Percentiles rank a stretch among this genome's conserved stretches.
Conservation (phyloP, 2,329 filamentous ascomycete species). For the Niveomyces coronatus region DNA sequence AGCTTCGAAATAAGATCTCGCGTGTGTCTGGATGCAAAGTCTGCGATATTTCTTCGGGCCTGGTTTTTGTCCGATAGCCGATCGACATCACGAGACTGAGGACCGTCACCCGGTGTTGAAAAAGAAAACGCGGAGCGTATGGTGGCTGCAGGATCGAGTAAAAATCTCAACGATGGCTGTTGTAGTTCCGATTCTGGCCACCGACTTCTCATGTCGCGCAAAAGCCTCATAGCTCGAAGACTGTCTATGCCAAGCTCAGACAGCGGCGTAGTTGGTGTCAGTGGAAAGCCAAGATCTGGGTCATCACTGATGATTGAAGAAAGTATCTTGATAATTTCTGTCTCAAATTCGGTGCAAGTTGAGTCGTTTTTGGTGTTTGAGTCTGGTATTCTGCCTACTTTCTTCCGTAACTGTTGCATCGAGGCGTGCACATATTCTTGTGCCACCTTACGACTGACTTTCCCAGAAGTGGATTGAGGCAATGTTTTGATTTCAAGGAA, state of each 20-base stretch:
- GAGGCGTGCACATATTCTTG: constrained; percentile 4
- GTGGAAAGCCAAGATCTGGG: no score
- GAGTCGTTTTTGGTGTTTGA: no score
- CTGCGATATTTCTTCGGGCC: constrained; percentile 5
- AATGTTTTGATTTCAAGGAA: constrained; percentile 38
- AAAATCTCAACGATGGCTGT: constrained; percentile 15
- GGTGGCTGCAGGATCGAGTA: constrained; percentile 19
- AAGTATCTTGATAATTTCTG: constrained; percentile 3
- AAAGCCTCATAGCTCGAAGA: constrained; percentile 22
- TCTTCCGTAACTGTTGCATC: no score
- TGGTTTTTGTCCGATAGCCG: constrained; percentile 1
- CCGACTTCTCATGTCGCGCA: constrained; percentile 20
- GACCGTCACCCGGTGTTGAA: background rate
- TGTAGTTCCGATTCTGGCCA: constrained; percentile 8
- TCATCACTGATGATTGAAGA: background rate
- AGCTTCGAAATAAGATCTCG: constrained; percentile 13
- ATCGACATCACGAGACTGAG: no score
- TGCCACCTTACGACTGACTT: constrained; percentile 41
- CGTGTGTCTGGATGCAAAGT: constrained; percentile 14
- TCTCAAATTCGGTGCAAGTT: constrained; percentile 8
- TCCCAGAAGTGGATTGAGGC: constrained; percentile 50
- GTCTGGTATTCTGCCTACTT: no score
- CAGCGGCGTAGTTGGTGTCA: constrained; percentile 10
- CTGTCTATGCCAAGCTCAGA: constrained; percentile 21
- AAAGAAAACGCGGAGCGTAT: constrained; percentile 15